Evolutionary conservation across 2,329 filamentous ascomycete species (phyloP), one percentile per base, ranked within the genome.

Genomic region (Penicillium sp.): DNA sequence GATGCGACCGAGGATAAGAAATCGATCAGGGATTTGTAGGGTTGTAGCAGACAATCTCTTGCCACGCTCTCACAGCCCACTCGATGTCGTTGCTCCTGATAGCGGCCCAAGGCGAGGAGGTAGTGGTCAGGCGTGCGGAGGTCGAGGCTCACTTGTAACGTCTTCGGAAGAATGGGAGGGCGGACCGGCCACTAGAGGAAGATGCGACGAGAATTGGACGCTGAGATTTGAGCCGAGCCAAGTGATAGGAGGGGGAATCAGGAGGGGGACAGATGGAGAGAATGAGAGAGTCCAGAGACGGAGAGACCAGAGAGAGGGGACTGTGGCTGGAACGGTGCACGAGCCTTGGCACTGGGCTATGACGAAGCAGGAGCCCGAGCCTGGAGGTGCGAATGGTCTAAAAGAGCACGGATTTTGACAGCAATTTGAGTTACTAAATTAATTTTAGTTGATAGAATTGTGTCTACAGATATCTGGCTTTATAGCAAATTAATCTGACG

Each of bases 291-390:
- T 55, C 55, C 59, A 51, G 56, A 58, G 56, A 49, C 61, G 59
- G 51, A 61, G 64, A 59, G 67, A 50, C 13, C 61, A 58, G 50
- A 65, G 64, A 61, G 67, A 64, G 63, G 63, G 62, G 56, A 62
- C 59, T 66, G 68, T 70, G 68, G 68, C 68, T 69, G 59, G 68
- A 70, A 66, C 63, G 65, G 65, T 54, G 65, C 59, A 57, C 53
- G 60, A 55, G 67, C 60, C 68, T 70, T 70, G 69, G 68, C 69
- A 69, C 68, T 70, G 66, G 69, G 67, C 69, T 69, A 67, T 70
- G 69, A 70, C 64, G 68, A 70, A 68, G 68, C 68, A 47, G 59
- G 53, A 24, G 56, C 26, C 37, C 35, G 45, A 30, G 10, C 22
- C 13, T 44, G 35, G 17, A 15, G 35, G 42, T 50, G 33, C 17